A percentile compares a stretch with the other conserved stretches of the same genome.
Evolutionary conservation across 345 rosid species (phyloP).

Genomic region (Citrus trifoliata): DNA sequence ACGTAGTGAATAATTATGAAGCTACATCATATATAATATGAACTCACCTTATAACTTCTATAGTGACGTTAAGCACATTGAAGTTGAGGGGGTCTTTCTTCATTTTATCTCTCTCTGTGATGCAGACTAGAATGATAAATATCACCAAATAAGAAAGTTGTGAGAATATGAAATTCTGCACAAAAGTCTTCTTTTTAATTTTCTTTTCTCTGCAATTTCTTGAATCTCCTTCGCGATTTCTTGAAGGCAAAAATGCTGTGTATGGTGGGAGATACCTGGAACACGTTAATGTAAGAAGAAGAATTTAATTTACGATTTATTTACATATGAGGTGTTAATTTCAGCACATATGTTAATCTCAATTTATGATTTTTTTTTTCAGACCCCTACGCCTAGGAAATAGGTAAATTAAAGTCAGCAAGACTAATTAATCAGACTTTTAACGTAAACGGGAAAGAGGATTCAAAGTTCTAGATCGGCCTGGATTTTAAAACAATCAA

Average conservation of each 20-base stretch:
- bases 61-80: slow-evolving; percentile 18
- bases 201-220: neutral
- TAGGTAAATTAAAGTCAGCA: no score
- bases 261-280: slow-evolving; percentile 43
- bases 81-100: slow-evolving; percentile 42
- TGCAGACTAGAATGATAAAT: slow-evolving; percentile 31
- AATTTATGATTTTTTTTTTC: no score
- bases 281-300: neutral
- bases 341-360: no score
- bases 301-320: neutral
- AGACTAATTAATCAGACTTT: no score
- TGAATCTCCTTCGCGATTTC: neutral
- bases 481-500: no score
- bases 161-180: slow-evolving; percentile 26
- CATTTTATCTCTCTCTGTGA: slow-evolving; percentile 30
- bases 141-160: slow-evolving; percentile 29
- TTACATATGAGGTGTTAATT: no score
- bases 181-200: neutral
- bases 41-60: slow-evolving; percentile 34
- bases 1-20: no score
- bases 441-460: no score
- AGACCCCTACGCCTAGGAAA: no score
- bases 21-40: neutral
- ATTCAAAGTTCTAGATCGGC: no score
- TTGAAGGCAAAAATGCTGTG: slow-evolving; percentile 21